These are phyloP conservation scores for Sisymbrium irio DNA, from an alignment of 345 rosid species.

Conservation along the genomic window DNA sequence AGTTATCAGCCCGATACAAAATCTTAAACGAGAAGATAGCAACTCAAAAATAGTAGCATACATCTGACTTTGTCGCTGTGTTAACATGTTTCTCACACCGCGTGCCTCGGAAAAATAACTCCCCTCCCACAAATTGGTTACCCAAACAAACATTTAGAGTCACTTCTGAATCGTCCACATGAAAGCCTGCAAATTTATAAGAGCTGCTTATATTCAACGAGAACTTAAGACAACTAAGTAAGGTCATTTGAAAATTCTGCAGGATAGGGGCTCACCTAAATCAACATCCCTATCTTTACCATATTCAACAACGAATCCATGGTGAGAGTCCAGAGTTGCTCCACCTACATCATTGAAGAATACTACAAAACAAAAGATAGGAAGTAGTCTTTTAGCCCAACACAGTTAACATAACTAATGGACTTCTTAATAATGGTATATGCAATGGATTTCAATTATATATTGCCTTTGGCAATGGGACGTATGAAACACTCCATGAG, in stretches of 20 bases:
- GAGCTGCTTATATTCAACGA: background rate
- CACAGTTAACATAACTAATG: constrained; percentile 1
- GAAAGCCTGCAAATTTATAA: constrained; percentile 63
- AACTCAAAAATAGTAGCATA: constrained; percentile 38
- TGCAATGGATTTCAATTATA: constrained; percentile 4
- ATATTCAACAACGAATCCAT: constrained; percentile 97
- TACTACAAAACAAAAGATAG: constrained; percentile 45
- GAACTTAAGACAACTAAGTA: background rate
- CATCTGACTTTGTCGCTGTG: constrained; percentile 70
- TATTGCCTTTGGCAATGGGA: constrained; percentile 71
- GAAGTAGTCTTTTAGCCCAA: background rate
- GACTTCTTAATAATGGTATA: background rate
- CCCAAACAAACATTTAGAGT: constrained; percentile 97
- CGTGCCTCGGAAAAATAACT: constrained; percentile 81
- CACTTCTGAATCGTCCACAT: constrained; percentile 97
- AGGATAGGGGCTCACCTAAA: constrained; percentile 56
- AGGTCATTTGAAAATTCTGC: background rate
- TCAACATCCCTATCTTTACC: constrained; percentile 85
- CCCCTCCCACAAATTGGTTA: constrained; percentile 84
- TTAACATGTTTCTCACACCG: constrained; percentile 95
- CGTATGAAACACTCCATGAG: constrained; percentile 76
- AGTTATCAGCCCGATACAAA: background rate
- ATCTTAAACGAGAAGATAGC: constrained; percentile 6
- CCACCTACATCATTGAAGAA: constrained; percentile 95
- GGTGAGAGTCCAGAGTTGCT: constrained; percentile 90